Evolutionary conservation across 257 asterid species (phyloP).

Genomic region (Nicotiana benthamiana): DNA sequence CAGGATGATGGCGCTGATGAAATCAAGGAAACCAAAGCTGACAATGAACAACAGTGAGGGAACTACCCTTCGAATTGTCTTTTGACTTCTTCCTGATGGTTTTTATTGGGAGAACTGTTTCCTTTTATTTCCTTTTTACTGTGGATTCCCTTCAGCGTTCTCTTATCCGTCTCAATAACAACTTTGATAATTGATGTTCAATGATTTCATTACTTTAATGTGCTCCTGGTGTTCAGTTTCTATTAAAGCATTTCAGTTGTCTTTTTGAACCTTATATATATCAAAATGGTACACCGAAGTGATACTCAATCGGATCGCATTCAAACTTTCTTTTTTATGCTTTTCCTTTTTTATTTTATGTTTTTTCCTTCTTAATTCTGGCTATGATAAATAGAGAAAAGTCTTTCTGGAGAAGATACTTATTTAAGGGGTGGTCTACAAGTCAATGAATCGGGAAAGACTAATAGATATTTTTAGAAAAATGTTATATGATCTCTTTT

Average conservation of each 20-base stretch:
- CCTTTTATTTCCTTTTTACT: conserved; percentile 12
- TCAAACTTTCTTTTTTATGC: background rate
- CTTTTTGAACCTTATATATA: background rate
- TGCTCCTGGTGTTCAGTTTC: background rate
- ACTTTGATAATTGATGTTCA: conserved; percentile 4
- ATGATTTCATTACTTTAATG: background rate
- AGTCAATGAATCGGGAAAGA: background rate
- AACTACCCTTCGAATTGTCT: background rate
- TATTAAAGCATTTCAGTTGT: conserved; percentile 5
- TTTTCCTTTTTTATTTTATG: background rate
- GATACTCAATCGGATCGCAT: background rate
- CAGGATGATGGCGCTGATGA: conserved; percentile 54
- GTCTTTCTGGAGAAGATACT: background rate
- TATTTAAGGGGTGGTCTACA: background rate
- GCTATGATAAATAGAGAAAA: background rate
- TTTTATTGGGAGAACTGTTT: conserved; percentile 17
- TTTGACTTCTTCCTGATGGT: conserved; percentile 7
- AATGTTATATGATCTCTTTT: too few relatives aligned
- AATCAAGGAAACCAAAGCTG: conserved; percentile 39
- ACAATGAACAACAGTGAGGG: conserved; percentile 37
- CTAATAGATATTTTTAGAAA: too few relatives aligned
- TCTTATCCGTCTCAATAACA: background rate
- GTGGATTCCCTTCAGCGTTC: conserved; percentile 12
- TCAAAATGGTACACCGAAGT: background rate
- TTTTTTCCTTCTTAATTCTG: background rate